Evolutionary conservation across 768 basidiomycete species (phyloP), one percentile per base, ranked within the genome.

Genomic region (Amyloporia xantha): DNA sequence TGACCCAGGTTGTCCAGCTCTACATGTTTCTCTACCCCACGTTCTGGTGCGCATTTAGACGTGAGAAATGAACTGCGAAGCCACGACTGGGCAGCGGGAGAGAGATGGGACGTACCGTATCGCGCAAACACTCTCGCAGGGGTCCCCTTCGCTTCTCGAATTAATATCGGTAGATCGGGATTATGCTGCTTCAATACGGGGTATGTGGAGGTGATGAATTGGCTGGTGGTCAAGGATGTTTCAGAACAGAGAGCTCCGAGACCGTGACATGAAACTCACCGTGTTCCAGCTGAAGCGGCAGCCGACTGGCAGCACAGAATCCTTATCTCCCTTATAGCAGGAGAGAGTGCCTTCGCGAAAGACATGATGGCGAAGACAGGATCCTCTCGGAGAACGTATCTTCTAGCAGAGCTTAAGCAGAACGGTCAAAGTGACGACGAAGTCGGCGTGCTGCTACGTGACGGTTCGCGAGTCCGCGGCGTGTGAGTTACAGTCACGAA

Each of bases 51-150:
- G 9, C 10, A 17, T 39, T 21, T 6, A 9, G 17, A 39, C 17
- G 2, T 10, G 27, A 33, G 27, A 42, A 26, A 44, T 17, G 23
- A 5, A 19, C 6, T 4, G 13, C 9, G 6, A n/a, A 7, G 17
- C 17, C 38, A 39, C n/a, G n/a, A n/a, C 10, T 35, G 33, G 33
- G 20, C 23, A 38, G n/a, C n/a, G n/a, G n/a, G n/a, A n/a, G n/a
- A n/a, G n/a, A 30, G 2, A 10, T 9, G 0, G 3, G 26, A 52
- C 86, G 65, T 68, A 92, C 90, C 89, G 62, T 88, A 92, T 60
- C 90, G 74, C 46, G 86, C 89, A 75, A 91, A 92, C 41, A 78
- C 79, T 61, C 90, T 75, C 53, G 88, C 88, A 30, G 86, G 87
- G 6, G 86, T 89, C 30, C 82, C 86, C 46, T 69, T 71, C 13